A percentile compares a stretch with the other conserved stretches of the same genome.
Conservation (phyloP, 1,284 basidiomycete genomes). For the Papiliotrema laurentii region DNA sequence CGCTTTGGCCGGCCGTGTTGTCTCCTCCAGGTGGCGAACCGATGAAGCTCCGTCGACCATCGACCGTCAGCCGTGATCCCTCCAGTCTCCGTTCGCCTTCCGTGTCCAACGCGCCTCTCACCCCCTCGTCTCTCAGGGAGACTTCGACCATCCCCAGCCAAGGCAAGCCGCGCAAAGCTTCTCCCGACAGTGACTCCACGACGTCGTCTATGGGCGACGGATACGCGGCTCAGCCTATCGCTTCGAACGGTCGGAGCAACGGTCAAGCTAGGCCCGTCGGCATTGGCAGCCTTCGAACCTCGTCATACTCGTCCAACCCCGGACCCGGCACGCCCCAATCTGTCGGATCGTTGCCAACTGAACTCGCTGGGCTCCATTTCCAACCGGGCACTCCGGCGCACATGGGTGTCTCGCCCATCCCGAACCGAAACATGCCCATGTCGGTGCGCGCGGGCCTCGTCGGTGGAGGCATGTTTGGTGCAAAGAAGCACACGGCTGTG, state of each 20-base stretch:
- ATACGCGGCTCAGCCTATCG: slow-evolving; percentile 2
- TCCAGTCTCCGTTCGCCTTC: slow-evolving; percentile 39
- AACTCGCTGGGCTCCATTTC: slow-evolving; percentile 38
- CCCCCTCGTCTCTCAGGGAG: slow-evolving; percentile 36
- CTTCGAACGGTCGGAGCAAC: slow-evolving; percentile 1
- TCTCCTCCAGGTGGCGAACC: slow-evolving; percentile 46
- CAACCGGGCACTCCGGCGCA: slow-evolving; percentile 18
- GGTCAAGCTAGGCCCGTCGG: slow-evolving; percentile 12
- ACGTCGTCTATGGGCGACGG: slow-evolving; percentile 36
- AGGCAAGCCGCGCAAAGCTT: slow-evolving; percentile 26
- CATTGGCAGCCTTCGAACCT: slow-evolving; percentile 5
- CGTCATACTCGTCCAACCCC: slow-evolving; percentile 14
- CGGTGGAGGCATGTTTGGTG: slow-evolving; percentile 43
- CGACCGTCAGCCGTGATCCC: slow-evolving; percentile 22
- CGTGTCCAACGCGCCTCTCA: slow-evolving; percentile 31
- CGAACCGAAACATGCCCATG: slow-evolving; percentile 21
- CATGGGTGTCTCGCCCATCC: slow-evolving; percentile 20
- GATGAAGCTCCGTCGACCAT: slow-evolving; percentile 24
- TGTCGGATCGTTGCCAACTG: slow-evolving; percentile 35
- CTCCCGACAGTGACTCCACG: slow-evolving; percentile 40
- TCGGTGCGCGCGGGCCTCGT: slow-evolving; percentile 35
- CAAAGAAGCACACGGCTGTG: slow-evolving; percentile 22
- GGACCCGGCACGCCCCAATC: slow-evolving; percentile 26
- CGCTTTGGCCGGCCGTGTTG: slow-evolving; percentile 59
- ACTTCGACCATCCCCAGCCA: slow-evolving; percentile 18